Evolutionary conservation across 805 yeast species (phyloP).

Genomic region (Kodamaea laetipori): DNA sequence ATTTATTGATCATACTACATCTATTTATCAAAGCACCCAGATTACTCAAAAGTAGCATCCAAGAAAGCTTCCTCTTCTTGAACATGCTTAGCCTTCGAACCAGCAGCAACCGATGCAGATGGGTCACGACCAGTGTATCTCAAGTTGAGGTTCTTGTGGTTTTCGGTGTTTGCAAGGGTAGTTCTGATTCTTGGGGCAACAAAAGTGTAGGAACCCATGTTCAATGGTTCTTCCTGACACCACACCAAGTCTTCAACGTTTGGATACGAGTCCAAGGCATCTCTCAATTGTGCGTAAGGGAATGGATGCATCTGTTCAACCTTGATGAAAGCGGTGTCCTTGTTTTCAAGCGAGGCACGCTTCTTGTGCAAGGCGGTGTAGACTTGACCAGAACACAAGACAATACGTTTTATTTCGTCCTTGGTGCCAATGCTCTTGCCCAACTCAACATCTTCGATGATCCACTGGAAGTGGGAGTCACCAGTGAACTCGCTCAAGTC

Average conservation of each 20-base stretch:
- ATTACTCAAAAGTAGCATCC: conserved; percentile 63
- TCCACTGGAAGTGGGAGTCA: conserved; percentile 92
- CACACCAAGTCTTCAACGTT: conserved; percentile 85
- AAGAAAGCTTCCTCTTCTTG: conserved; percentile 89
- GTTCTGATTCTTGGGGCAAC: conserved; percentile 83
- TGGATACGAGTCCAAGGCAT: conserved; percentile 77
- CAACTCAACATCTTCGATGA: conserved; percentile 87
- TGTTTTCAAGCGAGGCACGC: conserved; percentile 75
- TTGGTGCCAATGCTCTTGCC: conserved; percentile 75
- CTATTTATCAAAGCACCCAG: no score
- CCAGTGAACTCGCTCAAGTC: conserved; percentile 80
- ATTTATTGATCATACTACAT: no score
- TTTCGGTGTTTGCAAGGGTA: conserved; percentile 71
- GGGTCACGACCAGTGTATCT: conserved; percentile 98
- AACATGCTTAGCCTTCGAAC: conserved; percentile 82
- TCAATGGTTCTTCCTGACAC: conserved; percentile 99
- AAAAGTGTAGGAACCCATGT: conserved; percentile 88
- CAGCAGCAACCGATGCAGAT: conserved; percentile 97
- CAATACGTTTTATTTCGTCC: conserved; percentile 85
- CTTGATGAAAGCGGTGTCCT: conserved; percentile 83
- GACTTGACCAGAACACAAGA: conserved; percentile 90
- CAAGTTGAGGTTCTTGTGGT: conserved; percentile 55
- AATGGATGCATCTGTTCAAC: conserved; percentile 97
- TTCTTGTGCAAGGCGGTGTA: conserved; percentile 88
- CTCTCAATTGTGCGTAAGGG: conserved; percentile 95